A percentile compares a stretch with the other conserved stretches of the same genome.
Conservation (phyloP, 495 filamentous ascomycete species). For the Letharia lupina region DNA sequence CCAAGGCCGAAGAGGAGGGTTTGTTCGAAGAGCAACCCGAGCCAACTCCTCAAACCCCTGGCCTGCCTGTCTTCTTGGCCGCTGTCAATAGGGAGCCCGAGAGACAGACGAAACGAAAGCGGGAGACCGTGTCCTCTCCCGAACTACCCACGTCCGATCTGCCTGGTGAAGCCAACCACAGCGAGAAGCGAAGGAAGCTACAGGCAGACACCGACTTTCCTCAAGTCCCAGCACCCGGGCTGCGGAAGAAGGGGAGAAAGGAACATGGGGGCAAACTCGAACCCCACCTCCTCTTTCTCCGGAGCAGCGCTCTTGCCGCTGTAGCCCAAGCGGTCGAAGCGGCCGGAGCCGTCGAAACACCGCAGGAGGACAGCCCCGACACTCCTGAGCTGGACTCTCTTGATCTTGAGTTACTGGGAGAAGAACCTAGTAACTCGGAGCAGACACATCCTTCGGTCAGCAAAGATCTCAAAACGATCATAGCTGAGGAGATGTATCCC, state of each 20-base stretch:
- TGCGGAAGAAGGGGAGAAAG: neutral
- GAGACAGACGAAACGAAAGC: neutral
- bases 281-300: neutral
- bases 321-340: neutral
- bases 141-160: neutral
- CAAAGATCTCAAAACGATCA: neutral
- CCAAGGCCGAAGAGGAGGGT: neutral
- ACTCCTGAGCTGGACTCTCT: neutral
- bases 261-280: neutral
- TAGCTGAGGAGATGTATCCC: neutral
- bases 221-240: neutral
- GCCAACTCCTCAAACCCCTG: neutral
- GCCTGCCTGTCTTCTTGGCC: neutral
- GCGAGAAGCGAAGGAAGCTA: neutral
- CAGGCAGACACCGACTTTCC: too few species aligned
- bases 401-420: neutral
- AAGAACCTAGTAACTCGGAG: neutral
- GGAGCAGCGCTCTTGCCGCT: neutral
- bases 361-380: neutral
- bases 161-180: neutral
- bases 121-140: neutral
- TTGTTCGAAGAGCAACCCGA: neutral
- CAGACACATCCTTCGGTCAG: neutral
- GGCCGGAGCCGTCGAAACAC: neutral
- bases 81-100: neutral